Evolutionary conservation across 2,329 filamentous ascomycete genomes (phyloP).

Genomic region (Myriosclerotinia duriaeana): DNA sequence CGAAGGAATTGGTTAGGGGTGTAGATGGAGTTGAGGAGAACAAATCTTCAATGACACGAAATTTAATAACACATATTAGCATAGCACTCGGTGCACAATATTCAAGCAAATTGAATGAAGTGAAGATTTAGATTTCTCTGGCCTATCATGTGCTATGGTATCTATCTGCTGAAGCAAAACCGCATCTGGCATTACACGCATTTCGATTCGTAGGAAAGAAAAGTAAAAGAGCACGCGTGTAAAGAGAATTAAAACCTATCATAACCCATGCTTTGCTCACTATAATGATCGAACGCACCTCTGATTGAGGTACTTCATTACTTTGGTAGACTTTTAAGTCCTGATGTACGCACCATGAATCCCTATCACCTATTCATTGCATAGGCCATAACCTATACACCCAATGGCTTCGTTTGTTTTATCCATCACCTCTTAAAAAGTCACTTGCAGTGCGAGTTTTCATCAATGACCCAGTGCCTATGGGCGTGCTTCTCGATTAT

Average conservation of each 20-base stretch:
- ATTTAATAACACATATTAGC: no score
- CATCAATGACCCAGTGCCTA: background rate
- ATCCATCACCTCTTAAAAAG: background rate
- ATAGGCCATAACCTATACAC: background rate
- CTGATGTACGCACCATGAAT: background rate
- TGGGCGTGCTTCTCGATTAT: background rate
- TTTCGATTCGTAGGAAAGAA: background rate
- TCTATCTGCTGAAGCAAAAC: background rate
- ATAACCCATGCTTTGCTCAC: constrained; percentile 6
- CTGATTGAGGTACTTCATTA: background rate
- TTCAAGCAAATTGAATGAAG: background rate
- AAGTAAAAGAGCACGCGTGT: background rate
- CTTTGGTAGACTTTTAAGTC: background rate
- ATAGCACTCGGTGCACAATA: no score
- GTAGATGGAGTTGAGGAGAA: no score
- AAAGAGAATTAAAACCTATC: background rate
- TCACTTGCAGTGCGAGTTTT: background rate
- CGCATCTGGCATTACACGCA: background rate
- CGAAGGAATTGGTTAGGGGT: no score
- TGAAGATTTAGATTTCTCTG: background rate
- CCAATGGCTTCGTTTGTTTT: background rate
- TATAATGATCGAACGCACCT: constrained; percentile 6
- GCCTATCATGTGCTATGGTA: background rate
- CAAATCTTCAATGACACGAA: no score
- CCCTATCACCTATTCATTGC: background rate